These are phyloP conservation scores for Filobasidium floriforme DNA, from an alignment of 768 basidiomycete genomes.

Conservation along the genomic window DNA sequence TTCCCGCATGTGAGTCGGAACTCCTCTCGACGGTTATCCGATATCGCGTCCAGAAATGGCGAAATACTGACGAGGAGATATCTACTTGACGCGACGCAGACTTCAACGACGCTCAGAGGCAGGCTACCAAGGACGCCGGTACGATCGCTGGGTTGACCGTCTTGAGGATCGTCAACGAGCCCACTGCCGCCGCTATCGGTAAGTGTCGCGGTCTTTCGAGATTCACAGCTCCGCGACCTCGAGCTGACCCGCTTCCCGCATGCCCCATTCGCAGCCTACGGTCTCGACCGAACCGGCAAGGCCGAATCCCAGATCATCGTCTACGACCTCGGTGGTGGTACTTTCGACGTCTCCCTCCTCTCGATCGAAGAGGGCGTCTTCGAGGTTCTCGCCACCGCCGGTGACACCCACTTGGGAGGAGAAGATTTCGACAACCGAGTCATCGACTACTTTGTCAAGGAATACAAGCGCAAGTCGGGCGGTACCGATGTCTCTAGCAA, in stretches of 20 bases:
- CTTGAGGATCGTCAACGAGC: constrained; percentile 98
- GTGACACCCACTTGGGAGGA: constrained; percentile 96
- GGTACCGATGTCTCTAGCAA: constrained; percentile 73
- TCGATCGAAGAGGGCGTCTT: constrained; percentile 97
- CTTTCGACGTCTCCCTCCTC: constrained; percentile 93
- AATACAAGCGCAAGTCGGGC: constrained; percentile 84
- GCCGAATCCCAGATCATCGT: constrained; percentile 94
- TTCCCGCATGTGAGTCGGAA: constrained; percentile 61
- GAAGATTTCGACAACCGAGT: constrained; percentile 98
- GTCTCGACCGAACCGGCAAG: constrained; percentile 85
- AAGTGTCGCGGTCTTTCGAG: constrained; percentile 10
- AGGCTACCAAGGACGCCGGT: constrained; percentile 97
- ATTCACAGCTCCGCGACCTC: background rate
- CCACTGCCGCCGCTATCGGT: constrained; percentile 91
- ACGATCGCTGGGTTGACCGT: constrained; percentile 89
- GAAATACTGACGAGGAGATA: background rate
- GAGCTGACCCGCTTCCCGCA: too few species aligned
- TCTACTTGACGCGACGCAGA: constrained; percentile 42
- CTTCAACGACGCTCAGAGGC: constrained; percentile 98
- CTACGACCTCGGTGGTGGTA: constrained; percentile 96
- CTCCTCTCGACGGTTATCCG: background rate
- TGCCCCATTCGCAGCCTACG: constrained; percentile 55
- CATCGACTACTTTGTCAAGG: constrained; percentile 91
- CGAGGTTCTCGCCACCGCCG: constrained; percentile 95
- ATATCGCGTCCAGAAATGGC: background rate